Evolutionary conservation across 163 green algal species (phyloP).

Genomic region (Chlamydomonas reinhardtii): DNA sequence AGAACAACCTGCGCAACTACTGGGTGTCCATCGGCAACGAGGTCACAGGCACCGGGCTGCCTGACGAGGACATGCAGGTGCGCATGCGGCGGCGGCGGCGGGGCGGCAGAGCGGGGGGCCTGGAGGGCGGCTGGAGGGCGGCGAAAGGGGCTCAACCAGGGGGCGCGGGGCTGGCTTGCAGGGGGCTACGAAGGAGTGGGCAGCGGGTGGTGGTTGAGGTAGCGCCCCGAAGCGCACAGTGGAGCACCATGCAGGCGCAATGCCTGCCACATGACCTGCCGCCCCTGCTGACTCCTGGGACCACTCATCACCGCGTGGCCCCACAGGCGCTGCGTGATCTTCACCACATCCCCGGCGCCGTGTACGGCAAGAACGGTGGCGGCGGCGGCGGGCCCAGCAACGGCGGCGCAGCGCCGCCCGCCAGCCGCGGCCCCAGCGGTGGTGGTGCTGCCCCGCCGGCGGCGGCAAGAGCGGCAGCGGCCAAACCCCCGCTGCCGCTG

Average conservation of each 20-base stretch:
- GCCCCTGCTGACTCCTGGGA: no score
- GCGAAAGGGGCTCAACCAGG: no score
- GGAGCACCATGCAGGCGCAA: no score
- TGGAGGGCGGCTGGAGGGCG: background rate
- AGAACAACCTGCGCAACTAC: constrained; percentile 95
- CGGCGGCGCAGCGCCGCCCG: background rate
- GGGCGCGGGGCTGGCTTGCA: no score
- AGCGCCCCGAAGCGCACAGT: no score
- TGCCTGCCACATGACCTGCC: no score
- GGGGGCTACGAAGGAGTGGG: no score
- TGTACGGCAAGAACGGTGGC: constrained; percentile 63
- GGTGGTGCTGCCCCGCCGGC: background rate
- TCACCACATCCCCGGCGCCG: constrained; percentile 63
- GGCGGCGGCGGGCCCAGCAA: background rate
- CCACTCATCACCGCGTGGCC: no score
- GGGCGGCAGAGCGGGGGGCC: background rate
- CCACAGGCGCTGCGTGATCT: constrained; percentile 6
- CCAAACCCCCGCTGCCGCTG: background rate
- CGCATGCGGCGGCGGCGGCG: constrained; percentile 19
- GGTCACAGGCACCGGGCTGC: constrained; percentile 87
- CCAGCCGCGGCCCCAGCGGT: background rate
- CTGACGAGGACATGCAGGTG: constrained; percentile 63
- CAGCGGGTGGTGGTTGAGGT: background rate
- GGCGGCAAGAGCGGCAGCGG: background rate
- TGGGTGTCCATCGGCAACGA: constrained; percentile 97